Evolutionary conservation across 2,329 filamentous ascomycete species (phyloP), one percentile per base, ranked within the genome.

Genomic region (Aspergillus floridensis): DNA sequence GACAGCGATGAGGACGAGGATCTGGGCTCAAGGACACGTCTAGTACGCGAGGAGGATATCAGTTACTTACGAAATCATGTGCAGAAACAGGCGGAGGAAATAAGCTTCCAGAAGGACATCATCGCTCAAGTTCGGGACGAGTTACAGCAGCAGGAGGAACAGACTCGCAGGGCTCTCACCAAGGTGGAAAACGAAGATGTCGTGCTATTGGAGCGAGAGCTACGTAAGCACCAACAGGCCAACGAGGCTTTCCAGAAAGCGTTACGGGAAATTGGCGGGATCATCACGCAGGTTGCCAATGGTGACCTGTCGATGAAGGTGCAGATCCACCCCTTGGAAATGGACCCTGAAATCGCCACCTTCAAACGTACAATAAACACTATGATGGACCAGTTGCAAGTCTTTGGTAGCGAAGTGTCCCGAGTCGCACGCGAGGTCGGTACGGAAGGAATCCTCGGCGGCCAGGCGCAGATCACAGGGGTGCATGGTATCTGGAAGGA

Each of bases 191-290:
- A 90, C 65, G 88, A 92, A 75, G 92, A 95, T 67, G 93, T 98
- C 64, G 89, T 91, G 56, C 88, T 91, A 38, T 83, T 98, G 46
- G 93, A 98, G 79, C 87, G 93, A 60, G 95, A 99, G 77, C 83
- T 99, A 60, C 92, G 90, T 82, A 98, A 98, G 79, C 93, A 97
- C 72, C 93, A 96, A 74, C 95, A 97, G 78, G 95, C 96, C 72
- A 99, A 99, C 77, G 88, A 96, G 77, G 96, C 95, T 68, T 99
- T 98, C 84, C 93, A 98, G 74, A 98, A 98, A 77, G 95, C 95
- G 11, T 80, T 99, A 35, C 87, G 93, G 65, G 95, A 99, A 76
- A 98, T 99, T 67, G 95, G 95, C 68, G 95, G 93, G 73, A 98
- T 99, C 68, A 91, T 98, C 70, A 97, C 95, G 22, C 93, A 93